A percentile compares a stretch with the other conserved stretches of the same genome.
Conservation (phyloP, 1,284 basidiomycete species). For the Exsudoporus floridanus region DNA sequence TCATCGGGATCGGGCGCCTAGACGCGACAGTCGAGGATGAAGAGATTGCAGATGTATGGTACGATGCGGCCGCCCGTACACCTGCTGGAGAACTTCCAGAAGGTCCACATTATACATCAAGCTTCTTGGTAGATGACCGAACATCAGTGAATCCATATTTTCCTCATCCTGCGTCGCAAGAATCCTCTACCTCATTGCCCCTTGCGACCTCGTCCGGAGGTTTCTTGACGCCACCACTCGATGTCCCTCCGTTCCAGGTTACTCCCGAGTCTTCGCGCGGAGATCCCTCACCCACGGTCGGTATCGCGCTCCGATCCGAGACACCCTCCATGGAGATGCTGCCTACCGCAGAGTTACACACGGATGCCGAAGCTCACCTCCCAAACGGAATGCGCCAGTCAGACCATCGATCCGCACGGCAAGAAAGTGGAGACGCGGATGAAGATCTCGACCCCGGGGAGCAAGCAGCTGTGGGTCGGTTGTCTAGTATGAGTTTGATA, state of each 20-base stretch:
- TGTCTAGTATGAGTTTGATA: slow-evolving; percentile 92
- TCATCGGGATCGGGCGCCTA: slow-evolving; percentile 84
- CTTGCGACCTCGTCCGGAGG: slow-evolving; percentile 11
- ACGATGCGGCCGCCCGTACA: slow-evolving; percentile 34
- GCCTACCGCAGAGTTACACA: slow-evolving; percentile 9
- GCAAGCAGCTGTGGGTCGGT: slow-evolving; percentile 83
- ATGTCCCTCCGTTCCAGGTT: slow-evolving; percentile 23
- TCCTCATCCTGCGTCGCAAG: slow-evolving; percentile 24
- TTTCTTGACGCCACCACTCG: slow-evolving; percentile 16
- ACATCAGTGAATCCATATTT: slow-evolving; percentile 36
- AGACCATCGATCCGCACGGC: slow-evolving; percentile 18
- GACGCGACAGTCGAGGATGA: slow-evolving; percentile 50
- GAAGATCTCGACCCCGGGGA: slow-evolving; percentile 43
- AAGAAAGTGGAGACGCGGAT: slow-evolving; percentile 19
- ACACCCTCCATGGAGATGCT: slow-evolving; percentile 12
- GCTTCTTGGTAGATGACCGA: slow-evolving; percentile 9
- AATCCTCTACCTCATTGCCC: slow-evolving; percentile 21
- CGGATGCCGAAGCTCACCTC: slow-evolving; percentile 6
- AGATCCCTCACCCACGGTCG: slow-evolving; percentile 15
- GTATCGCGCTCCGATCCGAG: slow-evolving; percentile 20
- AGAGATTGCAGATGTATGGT: slow-evolving; percentile 31
- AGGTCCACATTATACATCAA: slow-evolving; percentile 15
- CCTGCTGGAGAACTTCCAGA: slow-evolving; percentile 33
- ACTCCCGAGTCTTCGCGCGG: slow-evolving; percentile 14
- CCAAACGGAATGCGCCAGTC: slow-evolving; percentile 17